Conservation (phyloP, 139 green algal genomes). For the Edaphochlamys debaryana region DNA sequence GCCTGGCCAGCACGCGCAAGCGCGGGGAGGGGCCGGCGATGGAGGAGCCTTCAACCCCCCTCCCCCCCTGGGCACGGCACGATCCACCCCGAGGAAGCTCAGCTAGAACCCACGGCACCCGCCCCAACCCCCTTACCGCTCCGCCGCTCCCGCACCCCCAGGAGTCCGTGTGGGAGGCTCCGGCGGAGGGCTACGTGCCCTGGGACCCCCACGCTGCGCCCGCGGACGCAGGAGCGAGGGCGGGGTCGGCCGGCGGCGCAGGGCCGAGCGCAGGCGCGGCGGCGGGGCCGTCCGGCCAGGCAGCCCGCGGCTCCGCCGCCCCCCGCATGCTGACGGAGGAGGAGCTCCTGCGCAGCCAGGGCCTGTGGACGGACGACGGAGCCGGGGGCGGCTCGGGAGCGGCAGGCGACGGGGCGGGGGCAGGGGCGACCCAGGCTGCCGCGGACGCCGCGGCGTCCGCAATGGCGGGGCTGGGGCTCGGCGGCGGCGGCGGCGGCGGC, state of each 20-base stretch:
- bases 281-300: not conserved
- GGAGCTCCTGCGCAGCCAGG: slow-evolving; percentile 15
- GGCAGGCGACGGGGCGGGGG: not conserved
- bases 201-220: not conserved
- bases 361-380: not conserved
- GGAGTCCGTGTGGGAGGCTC: slow-evolving; percentile 28
- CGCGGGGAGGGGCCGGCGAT: too few relatives aligned
- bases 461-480: not conserved
- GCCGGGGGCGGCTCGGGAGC: not conserved
- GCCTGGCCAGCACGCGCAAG: too few relatives aligned
- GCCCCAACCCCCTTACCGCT: too few relatives aligned
- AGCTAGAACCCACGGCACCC: too few relatives aligned
- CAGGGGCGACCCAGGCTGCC: too few relatives aligned
- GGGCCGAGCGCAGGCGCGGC: not conserved
- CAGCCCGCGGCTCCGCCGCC: not conserved
- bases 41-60: too few relatives aligned
- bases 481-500: too few relatives aligned
- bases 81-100: too few relatives aligned
- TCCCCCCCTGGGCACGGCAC: too few relatives aligned
- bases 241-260: not conserved
- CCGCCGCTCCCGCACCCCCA: too few relatives aligned
- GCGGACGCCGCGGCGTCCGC: too few relatives aligned
- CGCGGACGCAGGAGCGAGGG: not conserved
- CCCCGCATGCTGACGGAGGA: slow-evolving; percentile 31
- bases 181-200: slow-evolving; percentile 14